These are phyloP conservation scores for Phanerodontia chrysosporium DNA, from an alignment of 768 basidiomycete genomes.

Conservation along the genomic window DNA sequence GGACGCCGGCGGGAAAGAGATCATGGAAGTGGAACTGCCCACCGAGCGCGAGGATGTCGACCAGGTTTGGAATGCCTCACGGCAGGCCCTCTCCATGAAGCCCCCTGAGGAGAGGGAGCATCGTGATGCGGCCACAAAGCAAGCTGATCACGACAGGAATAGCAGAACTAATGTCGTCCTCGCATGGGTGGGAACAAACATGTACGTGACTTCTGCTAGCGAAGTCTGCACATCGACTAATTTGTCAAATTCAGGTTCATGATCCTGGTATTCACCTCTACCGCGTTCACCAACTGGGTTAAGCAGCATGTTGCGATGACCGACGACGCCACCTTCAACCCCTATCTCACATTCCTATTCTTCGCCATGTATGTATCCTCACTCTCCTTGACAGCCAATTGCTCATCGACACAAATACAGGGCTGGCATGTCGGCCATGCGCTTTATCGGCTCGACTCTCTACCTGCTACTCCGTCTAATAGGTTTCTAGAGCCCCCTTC, in stretches of 20 bases:
- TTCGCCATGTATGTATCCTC: slow-evolving; percentile 42
- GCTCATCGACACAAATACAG: no score
- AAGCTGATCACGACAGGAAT: slow-evolving; percentile 81
- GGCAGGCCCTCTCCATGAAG: slow-evolving; percentile 61
- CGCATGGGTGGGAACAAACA: slow-evolving; percentile 81
- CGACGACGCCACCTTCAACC: slow-evolving; percentile 66
- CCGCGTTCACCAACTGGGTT: slow-evolving; percentile 74
- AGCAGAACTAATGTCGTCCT: slow-evolving; percentile 83
- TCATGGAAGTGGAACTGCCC: slow-evolving; percentile 83
- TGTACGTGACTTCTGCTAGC: slow-evolving; percentile 40
- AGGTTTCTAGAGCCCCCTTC: slow-evolving; percentile 40
- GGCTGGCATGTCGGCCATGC: slow-evolving; percentile 74
- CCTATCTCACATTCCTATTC: slow-evolving; percentile 86
- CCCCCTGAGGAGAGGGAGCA: slow-evolving; percentile 75
- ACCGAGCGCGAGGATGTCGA: slow-evolving; percentile 85
- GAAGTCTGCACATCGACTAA: background rate
- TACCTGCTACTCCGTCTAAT: slow-evolving; percentile 77
- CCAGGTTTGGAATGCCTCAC: slow-evolving; percentile 78
- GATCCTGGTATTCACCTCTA: slow-evolving; percentile 74
- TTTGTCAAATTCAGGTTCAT: slow-evolving; percentile 46
- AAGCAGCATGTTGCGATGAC: slow-evolving; percentile 47
- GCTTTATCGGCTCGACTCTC: slow-evolving; percentile 74
- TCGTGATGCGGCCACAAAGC: slow-evolving; percentile 84
- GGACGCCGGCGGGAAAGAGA: slow-evolving; percentile 77
- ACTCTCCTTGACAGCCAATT: no score